Conservation (phyloP, 2,329 filamentous ascomycete species). For the Aspergillus spinulosporus region DNA sequence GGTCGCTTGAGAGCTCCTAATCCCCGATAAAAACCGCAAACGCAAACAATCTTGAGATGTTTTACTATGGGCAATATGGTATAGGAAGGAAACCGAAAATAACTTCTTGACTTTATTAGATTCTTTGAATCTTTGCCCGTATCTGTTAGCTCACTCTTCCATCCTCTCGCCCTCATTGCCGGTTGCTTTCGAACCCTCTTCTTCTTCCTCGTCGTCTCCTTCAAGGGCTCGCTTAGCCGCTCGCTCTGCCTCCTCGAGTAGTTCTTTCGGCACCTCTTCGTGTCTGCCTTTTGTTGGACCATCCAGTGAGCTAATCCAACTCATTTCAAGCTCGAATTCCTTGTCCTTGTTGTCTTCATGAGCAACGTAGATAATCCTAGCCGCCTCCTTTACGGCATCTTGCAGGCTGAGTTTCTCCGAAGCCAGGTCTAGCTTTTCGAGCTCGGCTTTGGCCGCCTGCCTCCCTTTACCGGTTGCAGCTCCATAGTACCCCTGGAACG, state of each 20-base stretch:
- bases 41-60: neutral
- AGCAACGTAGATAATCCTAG: slow-evolving; percentile 93
- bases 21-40: neutral
- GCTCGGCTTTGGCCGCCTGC: slow-evolving; percentile 94
- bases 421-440: slow-evolving; percentile 92
- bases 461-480: slow-evolving; percentile 95
- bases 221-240: slow-evolving; percentile 89
- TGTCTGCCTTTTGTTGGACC: slow-evolving; percentile 92
- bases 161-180: slow-evolving; percentile 72
- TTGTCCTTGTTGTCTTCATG: slow-evolving; percentile 99
- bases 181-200: slow-evolving; percentile 62
- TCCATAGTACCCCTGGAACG: slow-evolving; percentile 80
- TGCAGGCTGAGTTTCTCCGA: slow-evolving; percentile 74
- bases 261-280: slow-evolving; percentile 85
- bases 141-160: slow-evolving; percentile 66
- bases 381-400: slow-evolving; percentile 93
- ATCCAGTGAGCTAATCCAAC: slow-evolving; percentile 83
- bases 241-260: slow-evolving; percentile 88
- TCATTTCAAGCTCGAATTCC: slow-evolving; percentile 99
- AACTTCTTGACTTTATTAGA: slow-evolving; percentile 4
- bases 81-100: neutral
- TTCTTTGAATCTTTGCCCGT: slow-evolving; percentile 5
- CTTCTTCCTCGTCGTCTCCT: slow-evolving; percentile 78
- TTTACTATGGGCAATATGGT: neutral
- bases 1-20: slow-evolving; percentile 42